Evolutionary conservation across 306 rosid species (phyloP).

Genomic region (Canavalia ensiformis): DNA sequence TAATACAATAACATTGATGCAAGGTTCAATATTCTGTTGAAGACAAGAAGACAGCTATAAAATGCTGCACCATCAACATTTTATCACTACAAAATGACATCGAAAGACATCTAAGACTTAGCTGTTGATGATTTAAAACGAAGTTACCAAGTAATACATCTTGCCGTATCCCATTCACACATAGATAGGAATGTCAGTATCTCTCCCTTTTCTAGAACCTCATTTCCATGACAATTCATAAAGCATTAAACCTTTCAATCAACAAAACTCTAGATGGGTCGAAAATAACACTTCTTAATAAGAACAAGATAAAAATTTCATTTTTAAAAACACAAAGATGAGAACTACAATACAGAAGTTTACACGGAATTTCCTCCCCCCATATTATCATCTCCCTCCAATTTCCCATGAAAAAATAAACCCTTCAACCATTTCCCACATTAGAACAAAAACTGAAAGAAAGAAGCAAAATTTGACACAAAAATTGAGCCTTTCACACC

Average conservation of each 20-base stretch:
- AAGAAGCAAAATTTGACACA: constrained; percentile 23
- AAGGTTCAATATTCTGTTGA: constrained; percentile 19
- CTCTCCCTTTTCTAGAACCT: neutral
- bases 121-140: neutral
- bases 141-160: neutral
- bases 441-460: constrained; percentile 31
- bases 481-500: constrained; percentile 12
- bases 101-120: constrained; percentile 2
- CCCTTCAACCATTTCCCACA: neutral
- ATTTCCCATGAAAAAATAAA: neutral
- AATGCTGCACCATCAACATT: constrained; percentile 15
- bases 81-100: constrained; percentile 22
- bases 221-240: constrained; percentile 19
- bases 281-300: neutral
- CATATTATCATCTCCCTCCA: neutral
- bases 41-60: constrained; percentile 1
- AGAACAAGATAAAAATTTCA: constrained; percentile 12
- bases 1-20: constrained; percentile 2
- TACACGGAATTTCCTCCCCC: neutral
- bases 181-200: constrained; percentile 10
- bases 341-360: neutral
- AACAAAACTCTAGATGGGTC: constrained; percentile 7
- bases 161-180: constrained; percentile 8
- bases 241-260: constrained; percentile 20
- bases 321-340: neutral